A percentile compares a stretch with the other conserved stretches of the same genome.
Evolutionary conservation across 805 yeast species (phyloP).

Genomic region (Ogataea glucozyma): DNA sequence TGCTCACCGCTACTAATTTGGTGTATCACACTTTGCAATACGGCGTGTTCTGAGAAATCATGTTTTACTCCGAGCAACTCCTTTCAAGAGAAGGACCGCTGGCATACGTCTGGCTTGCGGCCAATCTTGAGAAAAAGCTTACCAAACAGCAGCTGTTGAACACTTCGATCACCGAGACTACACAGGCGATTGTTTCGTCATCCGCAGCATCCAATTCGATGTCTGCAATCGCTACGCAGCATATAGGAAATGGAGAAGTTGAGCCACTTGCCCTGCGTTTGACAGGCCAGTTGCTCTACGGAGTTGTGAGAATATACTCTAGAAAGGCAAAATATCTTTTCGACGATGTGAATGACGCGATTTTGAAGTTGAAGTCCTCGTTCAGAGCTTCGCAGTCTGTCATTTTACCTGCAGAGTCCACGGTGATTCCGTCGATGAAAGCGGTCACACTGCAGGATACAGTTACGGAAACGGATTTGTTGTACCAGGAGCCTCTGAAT

Average conservation of each 20-base stretch:
- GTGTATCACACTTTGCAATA: background rate
- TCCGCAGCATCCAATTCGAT: conserved; percentile 23
- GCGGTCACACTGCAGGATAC: conserved; percentile 71
- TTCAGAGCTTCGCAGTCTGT: conserved; percentile 53
- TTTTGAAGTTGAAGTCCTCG: conserved; percentile 68
- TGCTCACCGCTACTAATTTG: too few relatives aligned
- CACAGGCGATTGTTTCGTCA: conserved; percentile 59
- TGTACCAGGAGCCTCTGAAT: conserved; percentile 61
- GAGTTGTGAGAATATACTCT: conserved; percentile 84
- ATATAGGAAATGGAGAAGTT: conserved; percentile 26
- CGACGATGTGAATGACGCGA: conserved; percentile 80
- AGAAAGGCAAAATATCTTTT: conserved; percentile 79
- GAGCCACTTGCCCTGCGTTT: conserved; percentile 76
- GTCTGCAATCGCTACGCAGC: too few relatives aligned
- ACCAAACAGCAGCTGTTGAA: conserved; percentile 70
- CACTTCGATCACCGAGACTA: conserved; percentile 68
- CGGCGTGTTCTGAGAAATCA: too few relatives aligned
- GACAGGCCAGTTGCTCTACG: conserved; percentile 83
- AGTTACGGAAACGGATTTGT: conserved; percentile 73
- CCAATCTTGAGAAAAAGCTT: conserved; percentile 78
- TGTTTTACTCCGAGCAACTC: conserved; percentile 53
- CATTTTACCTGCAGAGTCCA: conserved; percentile 59
- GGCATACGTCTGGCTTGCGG: conserved; percentile 91
- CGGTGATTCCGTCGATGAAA: conserved; percentile 59
- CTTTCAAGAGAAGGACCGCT: conserved; percentile 77